These are phyloP conservation scores for Sclerotinia spermophila DNA, from an alignment of 2,329 filamentous ascomycete genomes.

Conservation along the genomic window DNA sequence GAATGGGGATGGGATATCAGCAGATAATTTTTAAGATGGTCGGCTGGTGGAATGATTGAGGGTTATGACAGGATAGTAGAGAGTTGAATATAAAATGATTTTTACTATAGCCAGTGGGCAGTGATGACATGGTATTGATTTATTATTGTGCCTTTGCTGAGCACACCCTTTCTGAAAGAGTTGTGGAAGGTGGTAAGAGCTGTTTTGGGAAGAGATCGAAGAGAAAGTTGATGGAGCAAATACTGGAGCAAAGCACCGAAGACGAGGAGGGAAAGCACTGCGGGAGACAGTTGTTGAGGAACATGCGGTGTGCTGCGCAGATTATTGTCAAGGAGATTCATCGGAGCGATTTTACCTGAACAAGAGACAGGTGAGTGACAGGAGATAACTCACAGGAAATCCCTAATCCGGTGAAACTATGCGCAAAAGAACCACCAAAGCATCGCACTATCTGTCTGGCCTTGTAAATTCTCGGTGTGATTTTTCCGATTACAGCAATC, in stretches of 20 bases:
- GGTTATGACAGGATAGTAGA: not conserved
- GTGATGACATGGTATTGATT: not conserved
- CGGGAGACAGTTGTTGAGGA: not conserved
- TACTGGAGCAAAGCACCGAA: not conserved
- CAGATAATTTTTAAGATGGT: not conserved
- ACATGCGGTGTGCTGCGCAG: not conserved
- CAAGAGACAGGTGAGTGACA: not conserved
- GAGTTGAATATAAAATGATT: not conserved
- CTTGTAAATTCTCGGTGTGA: not conserved
- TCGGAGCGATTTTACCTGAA: not conserved
- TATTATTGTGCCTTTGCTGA: not conserved
- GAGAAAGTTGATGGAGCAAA: not conserved
- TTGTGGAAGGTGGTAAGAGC: not conserved
- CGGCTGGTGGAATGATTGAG: not conserved
- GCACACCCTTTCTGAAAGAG: not conserved
- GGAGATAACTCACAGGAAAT: fast-evolving
- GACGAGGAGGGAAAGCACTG: too few species aligned
- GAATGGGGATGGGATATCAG: not conserved
- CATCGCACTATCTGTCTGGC: not conserved
- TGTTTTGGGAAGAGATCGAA: not conserved
- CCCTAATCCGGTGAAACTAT: fast-evolving
- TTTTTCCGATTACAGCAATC: not conserved
- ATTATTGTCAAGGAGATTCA: too few species aligned
- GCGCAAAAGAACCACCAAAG: not conserved
- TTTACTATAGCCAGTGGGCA: not conserved